These are phyloP conservation scores for Eucalyptus sideroxylon DNA, from an alignment of 345 rosid species.

Conservation along the genomic window DNA sequence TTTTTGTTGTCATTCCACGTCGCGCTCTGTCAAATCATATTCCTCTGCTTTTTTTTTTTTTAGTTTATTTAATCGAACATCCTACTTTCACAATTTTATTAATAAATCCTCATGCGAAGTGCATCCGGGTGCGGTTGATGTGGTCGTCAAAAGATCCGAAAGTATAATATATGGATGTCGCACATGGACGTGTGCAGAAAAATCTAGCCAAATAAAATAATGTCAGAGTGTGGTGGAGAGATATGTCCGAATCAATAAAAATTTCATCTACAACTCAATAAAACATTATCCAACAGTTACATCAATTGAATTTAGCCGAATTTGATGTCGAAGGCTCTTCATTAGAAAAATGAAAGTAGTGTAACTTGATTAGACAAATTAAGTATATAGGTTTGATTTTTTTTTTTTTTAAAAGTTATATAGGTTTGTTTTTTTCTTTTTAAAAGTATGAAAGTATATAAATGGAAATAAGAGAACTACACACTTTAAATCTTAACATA, in stretches of 20 bases:
- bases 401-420: no score
- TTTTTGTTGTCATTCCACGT: neutral
- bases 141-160: neutral
- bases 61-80: neutral
- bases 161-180: neutral
- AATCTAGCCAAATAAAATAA: neutral
- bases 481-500: neutral
- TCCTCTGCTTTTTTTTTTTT: neutral
- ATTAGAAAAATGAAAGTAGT: neutral
- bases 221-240: neutral
- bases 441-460: neutral
- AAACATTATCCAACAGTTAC: neutral
- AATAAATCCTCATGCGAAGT: neutral
- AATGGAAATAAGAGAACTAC: neutral
- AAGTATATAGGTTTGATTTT: neutral
- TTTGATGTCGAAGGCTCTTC: neutral
- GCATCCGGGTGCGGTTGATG: neutral
- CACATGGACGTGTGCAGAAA: neutral
- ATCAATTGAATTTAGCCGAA: neutral
- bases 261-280: neutral
- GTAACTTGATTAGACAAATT: neutral
- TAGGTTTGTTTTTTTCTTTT: no score
- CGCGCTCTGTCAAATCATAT: neutral
- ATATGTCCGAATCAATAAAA: neutral
- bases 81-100: neutral